These are phyloP conservation scores for Plasmodium reichenowi DNA, from an alignment of 169 alveolate genomes.

Conservation along the genomic window DNA sequence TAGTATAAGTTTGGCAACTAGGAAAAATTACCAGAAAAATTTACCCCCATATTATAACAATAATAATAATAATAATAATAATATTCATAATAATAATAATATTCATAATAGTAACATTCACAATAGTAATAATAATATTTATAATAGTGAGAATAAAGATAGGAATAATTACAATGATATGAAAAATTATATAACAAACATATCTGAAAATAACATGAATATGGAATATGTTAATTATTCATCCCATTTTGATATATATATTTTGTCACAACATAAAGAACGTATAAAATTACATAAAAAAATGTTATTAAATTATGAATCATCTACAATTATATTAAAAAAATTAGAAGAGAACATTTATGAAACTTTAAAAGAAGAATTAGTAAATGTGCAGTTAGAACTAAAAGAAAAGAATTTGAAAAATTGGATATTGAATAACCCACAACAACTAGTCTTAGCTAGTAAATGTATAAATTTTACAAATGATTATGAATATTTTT, in stretches of 20 bases:
- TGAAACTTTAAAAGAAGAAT: conserved; percentile 56
- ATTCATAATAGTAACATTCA: too few relatives aligned
- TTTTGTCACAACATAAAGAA: conserved; percentile 56
- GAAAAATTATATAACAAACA: background rate
- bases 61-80: background rate
- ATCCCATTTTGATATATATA: conserved; percentile 49
- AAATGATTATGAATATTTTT: conserved; percentile 71
- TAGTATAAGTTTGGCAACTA: conserved; percentile 11
- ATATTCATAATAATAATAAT: too few relatives aligned
- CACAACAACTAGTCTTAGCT: conserved; percentile 56
- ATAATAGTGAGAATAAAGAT: background rate
- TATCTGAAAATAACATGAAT: background rate
- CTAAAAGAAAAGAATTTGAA: conserved; percentile 54
- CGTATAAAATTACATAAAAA: conserved; percentile 47
- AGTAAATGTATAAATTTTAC: conserved; percentile 72
- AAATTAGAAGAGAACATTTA: conserved; percentile 68
- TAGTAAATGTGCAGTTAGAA: conserved; percentile 68
- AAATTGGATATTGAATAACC: conserved; percentile 61
- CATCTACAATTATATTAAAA: conserved; percentile 55
- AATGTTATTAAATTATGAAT: conserved; percentile 47
- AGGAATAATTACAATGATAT: background rate
- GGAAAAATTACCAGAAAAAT: conserved; percentile 6
- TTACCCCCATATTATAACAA: background rate
- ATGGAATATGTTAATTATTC: conserved; percentile 8
- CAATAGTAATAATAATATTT: too few relatives aligned